Evolutionary conservation across 441 rosid species (phyloP), one percentile per base, ranked within the genome.

Genomic region (Eugenia klotzschiana): DNA sequence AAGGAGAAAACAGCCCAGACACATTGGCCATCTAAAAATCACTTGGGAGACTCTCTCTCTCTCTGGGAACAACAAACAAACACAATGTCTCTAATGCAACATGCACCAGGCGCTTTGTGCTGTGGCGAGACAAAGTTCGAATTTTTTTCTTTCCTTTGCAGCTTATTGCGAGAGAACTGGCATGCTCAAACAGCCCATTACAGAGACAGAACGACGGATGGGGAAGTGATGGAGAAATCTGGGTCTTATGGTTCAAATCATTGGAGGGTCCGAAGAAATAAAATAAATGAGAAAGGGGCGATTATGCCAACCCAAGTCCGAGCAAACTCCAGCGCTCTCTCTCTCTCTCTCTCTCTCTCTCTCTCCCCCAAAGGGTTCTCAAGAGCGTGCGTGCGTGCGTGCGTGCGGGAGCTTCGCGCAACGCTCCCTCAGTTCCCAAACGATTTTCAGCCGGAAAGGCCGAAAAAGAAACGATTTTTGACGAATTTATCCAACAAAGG

Each of bases 11-110:
- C 80, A 93, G 87, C 60, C 94, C 94, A 87, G 93, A 93, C 87
- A 95, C 93, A 90, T 90, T 94, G 80, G 98, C 99, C 99, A 94
- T 96, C 85, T 11, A 49, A 18, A 73, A 50, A 80, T 22, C 85
- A 51, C 79, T 13, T 58, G 25, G 49, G 20, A 9, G 13, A 16
- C 23, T 40, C 77, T 29, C 23, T 56, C 72, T 27, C 41, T 80
- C 43, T 57, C 33, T 23, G 10, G 41, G 43, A 72, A 29, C 82
- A 81, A 43, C 53, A 29, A 77, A 74, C 56, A 83, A 80, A 80
- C 22, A 69, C n/a, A 74, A 58, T 69, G 77, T 37, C 77, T 69
- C 40, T 41, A 60, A 33, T 8, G 77, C 11, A 43, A 20, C 25
- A 22, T 33, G 16, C 77, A 54, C 77, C 15, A 12, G n/a, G 27